phyloP scores from a whole-genome alignment of 768 basidiomycete genomes.

The Mycena galericulata region DNA sequence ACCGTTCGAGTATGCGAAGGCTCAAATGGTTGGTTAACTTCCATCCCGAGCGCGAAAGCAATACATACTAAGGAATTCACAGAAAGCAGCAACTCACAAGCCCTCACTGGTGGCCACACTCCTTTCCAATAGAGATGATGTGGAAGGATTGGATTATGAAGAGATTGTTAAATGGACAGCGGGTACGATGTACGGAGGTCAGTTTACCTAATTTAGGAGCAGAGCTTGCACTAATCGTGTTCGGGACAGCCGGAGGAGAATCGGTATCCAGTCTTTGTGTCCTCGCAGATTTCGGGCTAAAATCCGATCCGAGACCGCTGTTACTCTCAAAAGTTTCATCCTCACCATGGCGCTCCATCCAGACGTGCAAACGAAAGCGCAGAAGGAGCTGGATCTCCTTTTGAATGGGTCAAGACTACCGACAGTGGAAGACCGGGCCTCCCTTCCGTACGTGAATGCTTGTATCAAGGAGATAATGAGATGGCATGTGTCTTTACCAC shows the following conservation, averaged over 20 bases:
- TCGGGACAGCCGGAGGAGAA: conserved; percentile 4
- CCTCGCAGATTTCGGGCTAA: neutral
- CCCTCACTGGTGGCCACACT: conserved; percentile 15
- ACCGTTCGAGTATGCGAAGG: conserved; percentile 26
- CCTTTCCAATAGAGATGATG: neutral
- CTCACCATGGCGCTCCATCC: conserved; percentile 20
- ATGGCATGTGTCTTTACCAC: conserved; percentile 45
- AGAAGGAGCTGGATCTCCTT: conserved; percentile 36
- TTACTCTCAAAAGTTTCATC: conserved; percentile 2
- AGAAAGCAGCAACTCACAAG: conserved; percentile 18
- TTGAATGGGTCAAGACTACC: conserved; percentile 18
- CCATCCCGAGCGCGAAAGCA: too few relatives aligned
- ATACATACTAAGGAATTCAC: conserved; percentile 1
- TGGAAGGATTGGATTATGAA: conserved; percentile 10
- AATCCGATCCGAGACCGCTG: neutral
- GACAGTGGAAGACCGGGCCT: conserved; percentile 12
- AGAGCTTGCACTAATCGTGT: neutral
- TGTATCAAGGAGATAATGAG: conserved; percentile 45
- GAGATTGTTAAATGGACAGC: conserved; percentile 9
- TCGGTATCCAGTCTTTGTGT: neutral
- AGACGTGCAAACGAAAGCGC: conserved; percentile 28
- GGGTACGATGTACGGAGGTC: conserved; percentile 12
- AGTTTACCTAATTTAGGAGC: neutral
- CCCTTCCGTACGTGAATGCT: conserved; percentile 30
- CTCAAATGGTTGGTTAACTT: conserved; percentile 30